Conservation (phyloP, 2,329 filamentous ascomycete species). For the Pseudogymnoascus sp. region DNA sequence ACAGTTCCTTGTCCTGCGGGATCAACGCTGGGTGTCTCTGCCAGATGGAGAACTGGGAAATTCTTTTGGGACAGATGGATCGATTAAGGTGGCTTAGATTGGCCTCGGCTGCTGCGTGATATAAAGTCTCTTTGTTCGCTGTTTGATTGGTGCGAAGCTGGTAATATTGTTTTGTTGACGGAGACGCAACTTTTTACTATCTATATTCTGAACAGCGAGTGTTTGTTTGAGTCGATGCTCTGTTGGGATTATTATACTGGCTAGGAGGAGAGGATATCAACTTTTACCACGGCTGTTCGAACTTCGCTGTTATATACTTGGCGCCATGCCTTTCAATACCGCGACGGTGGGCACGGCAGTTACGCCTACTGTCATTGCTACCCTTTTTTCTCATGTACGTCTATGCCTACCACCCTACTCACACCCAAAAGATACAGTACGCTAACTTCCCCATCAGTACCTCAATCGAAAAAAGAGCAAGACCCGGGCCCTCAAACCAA, state of each 20-base stretch:
- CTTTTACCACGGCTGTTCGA: not conserved
- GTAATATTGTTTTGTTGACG: not conserved
- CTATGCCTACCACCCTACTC: not conserved
- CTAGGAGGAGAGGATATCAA: not conserved
- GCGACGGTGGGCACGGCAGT: constrained; percentile 75
- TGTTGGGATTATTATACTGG: not conserved
- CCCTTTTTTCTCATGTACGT: constrained; percentile 76
- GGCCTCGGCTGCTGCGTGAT: not conserved
- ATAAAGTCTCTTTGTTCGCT: not conserved
- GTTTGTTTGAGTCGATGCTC: not conserved
- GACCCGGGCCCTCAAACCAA: constrained; percentile 61
- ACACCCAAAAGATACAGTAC: not conserved
- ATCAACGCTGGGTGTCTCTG: not conserved
- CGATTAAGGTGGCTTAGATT: not conserved
- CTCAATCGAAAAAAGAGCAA: constrained; percentile 64
- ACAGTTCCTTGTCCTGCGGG: not conserved
- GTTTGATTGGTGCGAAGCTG: not conserved
- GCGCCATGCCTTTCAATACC: constrained; percentile 55
- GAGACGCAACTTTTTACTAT: not conserved
- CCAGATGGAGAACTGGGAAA: not conserved
- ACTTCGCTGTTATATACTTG: not conserved
- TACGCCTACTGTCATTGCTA: constrained; percentile 79
- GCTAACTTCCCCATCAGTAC: constrained; percentile 49
- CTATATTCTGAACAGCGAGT: not conserved
- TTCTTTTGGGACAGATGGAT: not conserved